A percentile compares a stretch with the other conserved stretches of the same genome.
phyloP scores from a whole-genome alignment of 73 alveolate genomes.

The Breviolum minutum region DNA sequence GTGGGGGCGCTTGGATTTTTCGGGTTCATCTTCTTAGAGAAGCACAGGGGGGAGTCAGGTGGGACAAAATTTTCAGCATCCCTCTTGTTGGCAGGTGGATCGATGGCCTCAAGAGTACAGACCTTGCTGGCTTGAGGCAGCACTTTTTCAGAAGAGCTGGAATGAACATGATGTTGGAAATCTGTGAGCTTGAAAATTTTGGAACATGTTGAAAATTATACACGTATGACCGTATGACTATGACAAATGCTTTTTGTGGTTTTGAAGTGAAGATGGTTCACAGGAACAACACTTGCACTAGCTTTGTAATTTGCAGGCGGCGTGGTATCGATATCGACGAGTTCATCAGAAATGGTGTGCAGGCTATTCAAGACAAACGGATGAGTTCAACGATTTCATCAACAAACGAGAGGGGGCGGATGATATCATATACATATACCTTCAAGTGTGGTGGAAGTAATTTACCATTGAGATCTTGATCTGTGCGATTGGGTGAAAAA shows the following conservation, averaged over 20 bases:
- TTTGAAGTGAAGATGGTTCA: background rate
- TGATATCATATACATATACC: no score
- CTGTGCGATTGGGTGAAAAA: no score
- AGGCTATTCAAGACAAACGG: background rate
- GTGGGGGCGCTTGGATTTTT: background rate
- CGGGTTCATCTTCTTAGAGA: no score
- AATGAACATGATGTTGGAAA: no score
- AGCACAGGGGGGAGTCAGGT: background rate
- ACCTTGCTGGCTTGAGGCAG: conserved; percentile 65
- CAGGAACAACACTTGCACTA: background rate
- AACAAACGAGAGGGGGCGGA: no score
- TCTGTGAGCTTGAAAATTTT: no score
- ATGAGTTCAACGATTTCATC: no score
- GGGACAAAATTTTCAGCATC: background rate
- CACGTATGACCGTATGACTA: background rate
- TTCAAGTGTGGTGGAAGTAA: no score
- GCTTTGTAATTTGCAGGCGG: conserved; percentile 27
- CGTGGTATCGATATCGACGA: conserved; percentile 87
- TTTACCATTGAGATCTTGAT: no score
- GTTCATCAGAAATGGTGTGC: conserved; percentile 94
- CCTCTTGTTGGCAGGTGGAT: conserved; percentile 37
- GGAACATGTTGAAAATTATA: no score
- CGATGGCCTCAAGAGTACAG: conserved; percentile 93
- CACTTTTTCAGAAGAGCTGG: background rate
- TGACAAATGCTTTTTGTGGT: background rate